Base-by-base conservation (phyloP, 495 filamentous ascomycete genomes). In the Glonium stellatum region DNA sequence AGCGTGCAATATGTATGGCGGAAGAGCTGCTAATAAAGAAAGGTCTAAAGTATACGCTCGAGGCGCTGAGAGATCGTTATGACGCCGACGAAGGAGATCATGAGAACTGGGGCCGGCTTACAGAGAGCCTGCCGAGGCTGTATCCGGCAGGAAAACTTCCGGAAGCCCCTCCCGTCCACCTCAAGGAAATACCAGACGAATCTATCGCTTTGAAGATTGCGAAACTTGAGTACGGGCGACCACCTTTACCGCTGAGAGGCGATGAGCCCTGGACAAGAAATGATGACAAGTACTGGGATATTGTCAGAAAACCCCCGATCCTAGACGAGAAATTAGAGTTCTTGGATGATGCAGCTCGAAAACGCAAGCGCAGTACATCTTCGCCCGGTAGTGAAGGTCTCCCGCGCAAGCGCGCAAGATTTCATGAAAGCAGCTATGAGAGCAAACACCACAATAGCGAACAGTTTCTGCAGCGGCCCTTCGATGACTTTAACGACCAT, bases 191-290 rank as follows among this genome's bases (percentile, higher is more conserved):
- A 22, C 48, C 12, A 15, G 21, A 18, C 15, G 23, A 25, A 6
- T 51, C 48, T 15, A 15, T 51, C 15, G 48, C 48, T 9, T 15
- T 18, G 48, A 51, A 51, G 23, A 25, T 51, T 23, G 48, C 48
- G 1, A 10, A 18, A 23, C 48, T 51, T 9, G 25, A 51, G 48
- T 10, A 23, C 19, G 5, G 48, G 15, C 23, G 19, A 31, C 18
- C 21, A 12, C 10, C 18, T 51, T 51, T 22, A 25, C 48, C 48
- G n/a, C 15, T 51, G 10, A 23, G 18, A 31, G 48, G 48, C 1
- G 48, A 51, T 9, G 48, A 51, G 19, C 48, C 48, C 18, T 51
- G 48, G 48, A 51, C 48, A 8, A 31, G 25, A 23, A 25, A 51
- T 51, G 18, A 25, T 8, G 48, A 51, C 19, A 23, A 25, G 5